A percentile compares a stretch with the other conserved stretches of the same genome.
Conservation (phyloP, 257 asterid species). For the Lavandula angustifolia region DNA sequence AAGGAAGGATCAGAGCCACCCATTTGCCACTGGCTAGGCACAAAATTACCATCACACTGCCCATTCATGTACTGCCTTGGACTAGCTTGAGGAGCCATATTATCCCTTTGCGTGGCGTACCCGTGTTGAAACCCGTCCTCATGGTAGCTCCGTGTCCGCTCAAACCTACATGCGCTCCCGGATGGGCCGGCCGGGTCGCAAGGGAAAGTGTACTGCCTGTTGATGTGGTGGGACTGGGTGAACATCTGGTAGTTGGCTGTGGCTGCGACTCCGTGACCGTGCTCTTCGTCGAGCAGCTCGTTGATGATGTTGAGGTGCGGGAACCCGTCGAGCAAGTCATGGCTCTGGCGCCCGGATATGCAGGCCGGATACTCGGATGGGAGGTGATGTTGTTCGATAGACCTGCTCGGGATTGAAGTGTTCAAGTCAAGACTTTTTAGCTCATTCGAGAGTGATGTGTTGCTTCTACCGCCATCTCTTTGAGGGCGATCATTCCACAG, state of each 20-base stretch:
- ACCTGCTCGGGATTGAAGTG: conserved; percentile 45
- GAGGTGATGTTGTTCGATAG: conserved; percentile 44
- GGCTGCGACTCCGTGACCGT: conserved; percentile 47
- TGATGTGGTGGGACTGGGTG: conserved; percentile 52
- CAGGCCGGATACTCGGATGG: conserved; percentile 55
- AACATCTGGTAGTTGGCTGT: conserved; percentile 47
- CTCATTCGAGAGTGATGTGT: conserved; percentile 38
- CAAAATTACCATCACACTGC: conserved; percentile 49
- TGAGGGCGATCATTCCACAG: conserved; percentile 59
- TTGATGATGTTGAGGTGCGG: conserved; percentile 78
- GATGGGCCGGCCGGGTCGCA: conserved; percentile 56
- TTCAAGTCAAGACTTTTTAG: conserved; percentile 46
- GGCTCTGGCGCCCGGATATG: conserved; percentile 64
- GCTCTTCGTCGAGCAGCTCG: conserved; percentile 81
- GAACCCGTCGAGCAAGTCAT: conserved; percentile 46
- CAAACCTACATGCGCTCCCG: conserved; percentile 53
- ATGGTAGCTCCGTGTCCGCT: conserved; percentile 51
- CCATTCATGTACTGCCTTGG: conserved; percentile 49
- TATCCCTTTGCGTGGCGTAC: conserved; percentile 52
- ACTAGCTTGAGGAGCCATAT: conserved; percentile 52
- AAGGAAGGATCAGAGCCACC: conserved; percentile 50
- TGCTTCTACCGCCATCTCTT: conserved; percentile 49
- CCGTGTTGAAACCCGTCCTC: conserved; percentile 53
- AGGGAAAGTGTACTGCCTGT: conserved; percentile 57
- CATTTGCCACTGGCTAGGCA: conserved; percentile 74